Evolutionary conservation across 2,329 filamentous ascomycete species (phyloP).

Genomic region (Alternaria metachromatica): DNA sequence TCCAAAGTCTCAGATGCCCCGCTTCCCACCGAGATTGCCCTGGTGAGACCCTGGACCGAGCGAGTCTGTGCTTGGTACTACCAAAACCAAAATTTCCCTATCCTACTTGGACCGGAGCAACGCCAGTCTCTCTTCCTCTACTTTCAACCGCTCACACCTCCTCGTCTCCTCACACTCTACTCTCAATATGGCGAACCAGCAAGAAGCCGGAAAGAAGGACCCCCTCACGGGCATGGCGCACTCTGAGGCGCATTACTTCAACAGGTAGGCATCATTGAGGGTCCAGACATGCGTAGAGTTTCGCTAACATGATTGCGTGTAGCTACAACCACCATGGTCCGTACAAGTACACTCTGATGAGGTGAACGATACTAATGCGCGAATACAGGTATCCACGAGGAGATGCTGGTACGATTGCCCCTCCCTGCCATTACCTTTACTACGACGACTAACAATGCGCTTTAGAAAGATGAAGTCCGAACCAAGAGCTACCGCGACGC

Average conservation of each 20-base stretch:
- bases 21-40: conserved; percentile 2
- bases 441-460: conserved; percentile 15
- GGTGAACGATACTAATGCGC: conserved; percentile 49
- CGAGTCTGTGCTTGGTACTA: conserved; percentile 25
- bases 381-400: conserved; percentile 84
- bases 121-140: conserved; percentile 15
- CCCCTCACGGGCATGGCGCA: conserved; percentile 76
- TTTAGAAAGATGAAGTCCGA: conserved; percentile 95
- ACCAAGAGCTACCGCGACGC: conserved; percentile 96
- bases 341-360: conserved; percentile 47
- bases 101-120: conserved; percentile 21
- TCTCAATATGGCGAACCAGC: conserved; percentile 35
- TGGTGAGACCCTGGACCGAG: conserved; percentile 8
- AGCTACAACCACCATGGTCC: conserved; percentile 98
- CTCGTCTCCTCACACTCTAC: background rate
- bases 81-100: conserved; percentile 40
- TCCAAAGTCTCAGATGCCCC: conserved; percentile 11
- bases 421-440: conserved; percentile 1
- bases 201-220: conserved; percentile 37
- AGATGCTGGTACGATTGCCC: conserved; percentile 82
- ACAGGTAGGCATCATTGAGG: conserved; percentile 69
- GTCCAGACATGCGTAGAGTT: conserved; percentile 22
- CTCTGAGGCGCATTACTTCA: conserved; percentile 99
- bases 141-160: conserved; percentile 4
- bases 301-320: conserved; percentile 48